A percentile compares a stretch with the other conserved stretches of the same genome.
Evolutionary conservation across 78 protist species (phyloP).

Genomic region (Ministeria vibrans): DNA sequence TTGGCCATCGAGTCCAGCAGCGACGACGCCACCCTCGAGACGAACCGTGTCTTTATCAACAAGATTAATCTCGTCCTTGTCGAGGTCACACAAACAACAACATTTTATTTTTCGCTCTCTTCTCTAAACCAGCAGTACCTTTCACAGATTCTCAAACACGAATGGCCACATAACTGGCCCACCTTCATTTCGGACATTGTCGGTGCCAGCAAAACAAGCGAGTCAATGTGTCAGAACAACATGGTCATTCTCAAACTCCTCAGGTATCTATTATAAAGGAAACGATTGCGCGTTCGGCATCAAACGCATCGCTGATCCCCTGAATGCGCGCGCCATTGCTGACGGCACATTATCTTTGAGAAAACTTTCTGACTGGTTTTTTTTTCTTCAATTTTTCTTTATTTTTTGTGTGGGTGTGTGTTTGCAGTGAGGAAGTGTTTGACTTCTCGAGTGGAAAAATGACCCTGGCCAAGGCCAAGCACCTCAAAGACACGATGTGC

Average conservation of each 20-base stretch:
- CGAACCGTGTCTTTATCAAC: conserved; percentile 26
- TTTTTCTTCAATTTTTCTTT: background rate
- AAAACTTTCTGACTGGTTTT: background rate
- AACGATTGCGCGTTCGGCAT: background rate
- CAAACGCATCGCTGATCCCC: background rate
- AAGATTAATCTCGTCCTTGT: conserved; percentile 76
- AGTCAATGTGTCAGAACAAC: conserved; percentile 90
- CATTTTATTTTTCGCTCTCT: background rate
- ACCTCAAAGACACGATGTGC: conserved; percentile 73
- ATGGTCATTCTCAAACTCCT: conserved; percentile 83
- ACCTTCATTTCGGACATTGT: conserved; percentile 89
- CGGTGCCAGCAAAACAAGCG: conserved; percentile 64
- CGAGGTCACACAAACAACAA: conserved; percentile 26
- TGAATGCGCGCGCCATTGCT: background rate
- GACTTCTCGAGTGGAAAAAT: conserved; percentile 85
- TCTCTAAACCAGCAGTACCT: background rate
- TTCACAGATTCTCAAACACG: conserved; percentile 87
- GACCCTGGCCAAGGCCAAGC: conserved; percentile 64
- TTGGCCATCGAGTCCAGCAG: conserved; percentile 53
- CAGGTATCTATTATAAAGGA: conserved; percentile 3
- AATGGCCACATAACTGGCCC: conserved; percentile 96
- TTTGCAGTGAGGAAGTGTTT: conserved; percentile 73
- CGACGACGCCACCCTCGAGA: conserved; percentile 32
- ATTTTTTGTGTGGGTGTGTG: conserved; percentile 2
- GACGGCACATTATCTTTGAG: background rate